Evolutionary conservation across 805 yeast genomes (phyloP).

Genomic region (Danielia reshetovae): DNA sequence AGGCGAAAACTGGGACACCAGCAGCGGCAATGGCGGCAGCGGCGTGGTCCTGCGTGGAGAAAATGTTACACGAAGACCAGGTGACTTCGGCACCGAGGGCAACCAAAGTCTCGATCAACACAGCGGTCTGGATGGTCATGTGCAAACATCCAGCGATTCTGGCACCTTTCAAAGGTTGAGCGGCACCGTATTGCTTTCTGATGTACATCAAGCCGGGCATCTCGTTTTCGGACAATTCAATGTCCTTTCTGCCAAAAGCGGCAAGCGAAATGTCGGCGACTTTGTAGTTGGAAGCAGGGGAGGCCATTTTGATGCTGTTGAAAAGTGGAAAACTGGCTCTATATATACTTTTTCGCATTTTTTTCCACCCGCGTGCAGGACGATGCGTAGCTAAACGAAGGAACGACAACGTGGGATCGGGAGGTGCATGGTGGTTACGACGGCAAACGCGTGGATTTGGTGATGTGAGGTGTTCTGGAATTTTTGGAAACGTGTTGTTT

Average conservation of each 20-base stretch:
- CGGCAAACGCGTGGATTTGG: too few species aligned
- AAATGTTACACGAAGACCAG: constrained; percentile 99
- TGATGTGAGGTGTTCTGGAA: too few species aligned
- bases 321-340: not conserved
- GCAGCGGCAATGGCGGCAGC: constrained; percentile 99
- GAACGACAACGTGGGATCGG: not conserved
- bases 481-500: too few species aligned
- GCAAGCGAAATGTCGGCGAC: constrained; percentile 98
- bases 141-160: constrained; percentile 98
- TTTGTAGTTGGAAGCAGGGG: constrained; percentile 67
- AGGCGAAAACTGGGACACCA: constrained; percentile 98
- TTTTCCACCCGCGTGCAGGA: constrained; percentile 1
- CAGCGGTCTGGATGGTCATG: constrained; percentile 99
- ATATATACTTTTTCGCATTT: constrained; percentile 1
- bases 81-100: constrained; percentile 99
- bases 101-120: constrained; percentile 92
- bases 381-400: not conserved
- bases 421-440: too few species aligned
- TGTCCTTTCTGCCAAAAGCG: constrained; percentile 99
- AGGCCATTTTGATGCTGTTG: constrained; percentile 23
- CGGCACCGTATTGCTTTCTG: constrained; percentile 85
- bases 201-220: constrained; percentile 99
- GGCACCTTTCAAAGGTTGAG: constrained; percentile 97
- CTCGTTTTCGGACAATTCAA: constrained; percentile 97
- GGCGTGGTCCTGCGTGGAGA: constrained; percentile 99